Evolutionary conservation across 306 rosid genomes (phyloP), one percentile per base, ranked within the genome.

Genomic region (Urtica urens): DNA sequence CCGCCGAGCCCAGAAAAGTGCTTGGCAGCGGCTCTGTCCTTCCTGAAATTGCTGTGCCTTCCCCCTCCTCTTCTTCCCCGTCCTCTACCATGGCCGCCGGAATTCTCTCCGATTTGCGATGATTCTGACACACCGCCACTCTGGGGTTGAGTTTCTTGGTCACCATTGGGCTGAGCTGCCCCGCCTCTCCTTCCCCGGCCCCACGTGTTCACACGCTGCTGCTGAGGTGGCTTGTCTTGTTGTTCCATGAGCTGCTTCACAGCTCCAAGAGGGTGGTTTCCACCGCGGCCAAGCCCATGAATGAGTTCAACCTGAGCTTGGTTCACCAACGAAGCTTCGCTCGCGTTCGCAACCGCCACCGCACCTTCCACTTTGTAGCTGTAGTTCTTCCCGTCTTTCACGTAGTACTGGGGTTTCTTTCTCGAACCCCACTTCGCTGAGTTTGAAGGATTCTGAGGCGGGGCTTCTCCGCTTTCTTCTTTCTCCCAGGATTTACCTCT

Each of bases 371-470:
- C 93, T 64, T 86, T 92, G 78, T 86, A 92, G 68, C 96, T 86
- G 76, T 92, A 92, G 46, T 92, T 92, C 69, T 92, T 92, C 56
- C 96, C 99, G 59, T 92, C 99, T 73, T 82, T 92, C 55, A 85
- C 99, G 58, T 75, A 86, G 71, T 60, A 85, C 68, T 82, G 99
- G 30, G 99, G 96, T 58, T 63, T 73, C 72, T 54, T 73, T 74
- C 73, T 79, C 18, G 99, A 92, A 15, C 96, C 96, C 99, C 96
- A 92, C 67, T 78, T 92, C 38, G 96, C 67, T 62, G 37, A 18
- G 5, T 27, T 64, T 20, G 83, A 33, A 38, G 68, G 56, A 55
- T 46, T 73, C 59, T 71, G 77, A 23, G 47, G 62, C 0, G 81
- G 12, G 69, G 63, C 71, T 55, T 63, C 83, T 1, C 57, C 29